A percentile compares a stretch with the other conserved stretches of the same genome.
These are phyloP conservation scores for Suhomyces bolitotheri DNA, from an alignment of 1,139 yeast species.

Conservation along the genomic window DNA sequence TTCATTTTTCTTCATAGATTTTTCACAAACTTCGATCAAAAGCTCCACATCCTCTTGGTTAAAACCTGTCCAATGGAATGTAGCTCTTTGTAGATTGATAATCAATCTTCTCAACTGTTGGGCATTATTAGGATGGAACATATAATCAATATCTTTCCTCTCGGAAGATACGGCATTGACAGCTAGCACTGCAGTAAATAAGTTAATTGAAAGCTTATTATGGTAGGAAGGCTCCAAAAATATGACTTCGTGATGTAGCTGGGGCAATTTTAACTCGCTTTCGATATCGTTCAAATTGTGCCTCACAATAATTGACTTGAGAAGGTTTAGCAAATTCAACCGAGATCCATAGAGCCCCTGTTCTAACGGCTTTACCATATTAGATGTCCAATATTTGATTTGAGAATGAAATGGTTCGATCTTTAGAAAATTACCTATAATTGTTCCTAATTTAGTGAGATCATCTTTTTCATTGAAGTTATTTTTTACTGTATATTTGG, in stretches of 20 bases:
- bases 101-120: slow-evolving; percentile 56
- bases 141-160: slow-evolving; percentile 63
- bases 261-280: slow-evolving; percentile 57
- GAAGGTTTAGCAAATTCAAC: slow-evolving; percentile 38
- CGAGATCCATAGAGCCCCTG: slow-evolving; percentile 40
- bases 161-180: slow-evolving; percentile 75
- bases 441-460: slow-evolving; percentile 51
- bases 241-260: slow-evolving; percentile 56
- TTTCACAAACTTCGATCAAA: slow-evolving; percentile 48
- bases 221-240: slow-evolving; percentile 61
- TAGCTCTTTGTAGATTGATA: slow-evolving; percentile 61
- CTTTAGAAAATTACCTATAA: slow-evolving; percentile 54
- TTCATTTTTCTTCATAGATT: slow-evolving; percentile 41
- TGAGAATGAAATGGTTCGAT: slow-evolving; percentile 59
- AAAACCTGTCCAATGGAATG: slow-evolving; percentile 77
- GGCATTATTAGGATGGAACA: slow-evolving; percentile 64
- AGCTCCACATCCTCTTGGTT: slow-evolving; percentile 55
- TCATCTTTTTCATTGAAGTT: slow-evolving; percentile 49
- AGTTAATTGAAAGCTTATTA: slow-evolving; percentile 58
- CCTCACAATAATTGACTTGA: slow-evolving; percentile 52
- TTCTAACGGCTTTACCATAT: slow-evolving; percentile 51
- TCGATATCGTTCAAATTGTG: slow-evolving; percentile 57
- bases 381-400: slow-evolving; percentile 47
- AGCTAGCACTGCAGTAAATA: slow-evolving; percentile 66
- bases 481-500: slow-evolving; percentile 40